Evolutionary conservation across 306 rosid genomes (phyloP).

Genomic region (Citrullus colocynthis): DNA sequence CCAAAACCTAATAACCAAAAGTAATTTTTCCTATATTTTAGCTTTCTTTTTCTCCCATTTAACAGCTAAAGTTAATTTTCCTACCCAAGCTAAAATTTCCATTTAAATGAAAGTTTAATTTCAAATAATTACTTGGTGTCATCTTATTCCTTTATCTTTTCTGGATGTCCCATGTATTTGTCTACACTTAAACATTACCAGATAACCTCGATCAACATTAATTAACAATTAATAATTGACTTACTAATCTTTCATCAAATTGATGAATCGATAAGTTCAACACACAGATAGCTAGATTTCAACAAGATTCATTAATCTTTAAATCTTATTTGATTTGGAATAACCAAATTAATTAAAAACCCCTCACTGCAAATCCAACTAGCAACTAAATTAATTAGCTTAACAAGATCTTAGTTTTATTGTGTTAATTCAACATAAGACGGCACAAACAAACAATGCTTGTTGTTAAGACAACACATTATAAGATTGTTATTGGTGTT

Average conservation of each 20-base stretch:
- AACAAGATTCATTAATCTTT: not conserved
- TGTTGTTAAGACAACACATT: not conserved
- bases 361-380: not conserved
- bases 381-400: not conserved
- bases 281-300: not conserved
- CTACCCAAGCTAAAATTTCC: not conserved
- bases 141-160: not conserved
- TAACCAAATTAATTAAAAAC: not conserved
- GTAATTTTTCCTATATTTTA: not conserved
- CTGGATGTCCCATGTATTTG: not conserved
- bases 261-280: not conserved
- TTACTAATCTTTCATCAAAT: not conserved
- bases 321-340: not conserved
- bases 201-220: not conserved
- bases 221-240: too few species aligned
- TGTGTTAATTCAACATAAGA: not conserved
- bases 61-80: not conserved
- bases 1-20: too few species aligned
- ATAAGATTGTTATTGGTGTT: not conserved
- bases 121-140: not conserved
- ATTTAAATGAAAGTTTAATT: not conserved
- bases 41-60: not conserved
- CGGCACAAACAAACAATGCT: conserved; percentile 5
- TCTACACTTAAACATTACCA: not conserved
- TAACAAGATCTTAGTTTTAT: conserved; percentile 6